Percentiles rank a stretch among this genome's conserved stretches.
These are phyloP conservation scores for Boehmeria nivea DNA, from an alignment of 306 rosid genomes.

Conservation along the genomic window DNA sequence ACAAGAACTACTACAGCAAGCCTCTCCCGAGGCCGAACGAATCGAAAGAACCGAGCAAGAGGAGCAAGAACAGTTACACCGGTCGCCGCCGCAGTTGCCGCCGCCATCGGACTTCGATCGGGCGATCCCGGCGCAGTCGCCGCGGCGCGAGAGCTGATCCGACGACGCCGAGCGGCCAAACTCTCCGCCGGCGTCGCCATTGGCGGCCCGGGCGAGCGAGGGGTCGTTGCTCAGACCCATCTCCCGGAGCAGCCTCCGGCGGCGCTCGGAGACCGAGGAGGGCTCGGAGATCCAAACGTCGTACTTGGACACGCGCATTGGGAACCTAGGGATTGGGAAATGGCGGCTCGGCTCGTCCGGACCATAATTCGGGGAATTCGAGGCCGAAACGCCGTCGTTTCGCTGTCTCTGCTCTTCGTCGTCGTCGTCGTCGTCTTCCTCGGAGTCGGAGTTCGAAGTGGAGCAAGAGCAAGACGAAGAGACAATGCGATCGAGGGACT, in stretches of 20 bases:
- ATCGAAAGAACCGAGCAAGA: slow-evolving; percentile 16
- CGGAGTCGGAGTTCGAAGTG: slow-evolving; percentile 59
- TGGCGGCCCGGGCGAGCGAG: slow-evolving; percentile 42
- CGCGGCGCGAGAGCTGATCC: slow-evolving; percentile 32
- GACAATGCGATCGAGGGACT: slow-evolving; percentile 78
- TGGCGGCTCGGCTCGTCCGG: slow-evolving; percentile 12
- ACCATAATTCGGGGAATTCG: slow-evolving; percentile 43
- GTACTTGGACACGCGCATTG: slow-evolving; percentile 50
- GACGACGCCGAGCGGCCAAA: slow-evolving; percentile 46
- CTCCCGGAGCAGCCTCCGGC: slow-evolving; percentile 58
- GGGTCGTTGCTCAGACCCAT: slow-evolving; percentile 70
- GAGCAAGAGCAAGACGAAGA: slow-evolving; percentile 89
- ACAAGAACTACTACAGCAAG: slow-evolving; percentile 17
- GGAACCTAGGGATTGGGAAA: slow-evolving; percentile 53
- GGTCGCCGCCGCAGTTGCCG: slow-evolving; percentile 22
- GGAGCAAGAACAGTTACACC: slow-evolving; percentile 23
- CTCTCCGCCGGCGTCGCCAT: slow-evolving; percentile 27
- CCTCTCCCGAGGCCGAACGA: neutral
- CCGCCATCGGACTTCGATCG: slow-evolving; percentile 64
- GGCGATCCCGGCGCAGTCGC: slow-evolving; percentile 23
- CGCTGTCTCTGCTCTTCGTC: slow-evolving; percentile 5
- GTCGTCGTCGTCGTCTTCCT: slow-evolving; percentile 5
- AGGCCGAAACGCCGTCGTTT: slow-evolving; percentile 16
- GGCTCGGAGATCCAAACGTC: slow-evolving; percentile 96
- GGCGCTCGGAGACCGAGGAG: slow-evolving; percentile 84